Evolutionary conservation across 208 protist species (phyloP), one percentile per base, ranked within the genome.

Genomic region (Trypanosoma vivax): DNA sequence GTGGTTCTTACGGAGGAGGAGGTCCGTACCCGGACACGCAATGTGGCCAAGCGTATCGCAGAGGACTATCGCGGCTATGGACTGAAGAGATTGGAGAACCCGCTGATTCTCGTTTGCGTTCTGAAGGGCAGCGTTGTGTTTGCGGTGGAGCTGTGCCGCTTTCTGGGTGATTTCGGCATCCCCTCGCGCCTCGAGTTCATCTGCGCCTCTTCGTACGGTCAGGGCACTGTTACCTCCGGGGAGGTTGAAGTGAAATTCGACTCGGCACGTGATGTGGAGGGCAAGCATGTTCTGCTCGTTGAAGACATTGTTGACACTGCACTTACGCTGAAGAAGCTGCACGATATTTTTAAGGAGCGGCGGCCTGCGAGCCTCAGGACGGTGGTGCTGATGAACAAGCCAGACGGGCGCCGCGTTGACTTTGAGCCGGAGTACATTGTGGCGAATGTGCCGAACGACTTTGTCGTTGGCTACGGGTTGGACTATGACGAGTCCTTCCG

Each of bases 221-320:
- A 27, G 3, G 58, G 51, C 16, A 29, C 56, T 3, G 63, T 65
- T 18, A 78, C 70, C 9, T 85, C 62, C n/a, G 89, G 89, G 6
- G 65, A 92, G 62, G 89, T 96, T 51, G 74, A 70, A 16, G 55
- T 95, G 40, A 63, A 91, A 58, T 71, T 93, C 19, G 88, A 95
- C 69, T 75, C 88, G 13, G 74, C 79, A 30, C 59, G 86, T 16
- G 68, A 65, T 40, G 69, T 96, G 6, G 70, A 79, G 53, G 53
- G 73, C 18, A 68, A 69, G 28, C 91, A 96, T 55, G 70, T 92
- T 23, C 28, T 96, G 13, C 60, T 96, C 24, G 78, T 96, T 6
- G 88, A 96, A 71, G 91, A 96, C 59, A 95, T 96, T 45, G 69
- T 92, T 9, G 91, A 96, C 53, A 82, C 54, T 45, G 91, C 87